Base-by-base conservation (phyloP, 202 grass and related monocot species). In the Carex arenaria region DNA sequence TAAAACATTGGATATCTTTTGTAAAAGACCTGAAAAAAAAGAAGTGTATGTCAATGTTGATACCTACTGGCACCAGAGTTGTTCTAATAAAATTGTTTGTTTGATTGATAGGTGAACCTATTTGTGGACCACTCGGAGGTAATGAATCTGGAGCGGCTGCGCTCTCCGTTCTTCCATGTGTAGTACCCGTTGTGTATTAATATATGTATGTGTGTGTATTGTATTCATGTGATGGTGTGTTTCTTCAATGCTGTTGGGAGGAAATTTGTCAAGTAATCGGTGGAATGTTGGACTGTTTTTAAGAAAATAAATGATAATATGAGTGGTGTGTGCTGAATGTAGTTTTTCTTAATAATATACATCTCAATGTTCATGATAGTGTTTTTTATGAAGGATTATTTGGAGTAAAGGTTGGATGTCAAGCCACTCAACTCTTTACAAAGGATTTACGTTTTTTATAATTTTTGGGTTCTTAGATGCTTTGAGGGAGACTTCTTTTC, bases 61-160 rank as follows among this genome's bases (percentile, higher is more conserved):
- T 10, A 49, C 34, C 7, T 26, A 3, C 6, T 59, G 56, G 56
- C 17, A 2, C 56, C 56, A 19, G 56, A 59, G 17, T 18, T 78
- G 4, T 67, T 64, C 28, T 85, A 30, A 61, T 80, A 11, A 40
- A 59, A 32, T 52, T 61, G 30, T 57, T 72, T n/a, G 19, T 45
- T 17, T n/a, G 11, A 19, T 66, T 76, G 23, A 36, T 67, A 98
- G 93, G 95, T 98, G 51, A 98, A 93, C 82, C 89, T 93, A 71
- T 98, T 98, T 32, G 91, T 92, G 0, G 86, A 95, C 43, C 91
- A 90, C 81, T 90, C 95, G 0, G 88, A 98, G 26, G 91, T 98
- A 88, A 95, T 93, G 88, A 92, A 92, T 81, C 76, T 98, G 43
- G 95, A 98, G 83, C 87, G 93, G 28, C 83, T 95, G 34, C 80